These are phyloP conservation scores for Piloderma croceum DNA, from an alignment of 768 basidiomycete genomes.

Conservation along the genomic window DNA sequence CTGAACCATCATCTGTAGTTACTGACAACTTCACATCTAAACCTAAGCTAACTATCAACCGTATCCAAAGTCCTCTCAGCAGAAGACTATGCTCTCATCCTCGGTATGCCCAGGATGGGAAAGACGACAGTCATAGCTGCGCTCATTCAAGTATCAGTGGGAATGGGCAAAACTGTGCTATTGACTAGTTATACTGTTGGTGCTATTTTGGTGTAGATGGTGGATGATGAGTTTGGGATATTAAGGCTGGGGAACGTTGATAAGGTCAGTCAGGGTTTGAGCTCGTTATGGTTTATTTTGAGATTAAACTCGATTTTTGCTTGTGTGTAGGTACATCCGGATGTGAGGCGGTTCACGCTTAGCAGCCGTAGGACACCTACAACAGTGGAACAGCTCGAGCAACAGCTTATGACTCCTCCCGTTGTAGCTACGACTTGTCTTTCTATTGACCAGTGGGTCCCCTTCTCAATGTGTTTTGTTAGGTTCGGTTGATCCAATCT, in stretches of 20 bases:
- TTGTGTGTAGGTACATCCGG: slow-evolving; percentile 85
- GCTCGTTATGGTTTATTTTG: too few species aligned
- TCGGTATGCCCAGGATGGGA: slow-evolving; percentile 98
- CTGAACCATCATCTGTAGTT: slow-evolving; percentile 10
- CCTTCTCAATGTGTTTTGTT: neutral
- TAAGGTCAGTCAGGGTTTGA: slow-evolving; percentile 57
- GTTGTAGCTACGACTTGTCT: slow-evolving; percentile 96
- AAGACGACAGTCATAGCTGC: slow-evolving; percentile 94
- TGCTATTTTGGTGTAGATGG: slow-evolving; percentile 85
- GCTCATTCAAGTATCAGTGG: slow-evolving; percentile 74
- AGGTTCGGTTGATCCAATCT: neutral
- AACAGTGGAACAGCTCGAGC: slow-evolving; percentile 78
- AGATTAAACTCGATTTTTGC: too few species aligned
- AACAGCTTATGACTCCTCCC: slow-evolving; percentile 78
- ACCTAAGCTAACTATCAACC: slow-evolving; percentile 66
- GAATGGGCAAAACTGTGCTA: slow-evolving; percentile 81
- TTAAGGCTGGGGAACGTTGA: slow-evolving; percentile 86
- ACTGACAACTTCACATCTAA: slow-evolving; percentile 42
- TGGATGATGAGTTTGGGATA: slow-evolving; percentile 58
- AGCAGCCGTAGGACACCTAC: slow-evolving; percentile 47
- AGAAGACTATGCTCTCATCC: slow-evolving; percentile 82
- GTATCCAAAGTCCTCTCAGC: slow-evolving; percentile 72
- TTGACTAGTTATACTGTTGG: slow-evolving; percentile 95
- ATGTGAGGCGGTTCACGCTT: slow-evolving; percentile 67
- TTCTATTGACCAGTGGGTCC: slow-evolving; percentile 84